Evolutionary conservation across 2,329 filamentous ascomycete genomes (phyloP), one percentile per base, ranked within the genome.

Genomic region (Fusarium keratoplasticum): DNA sequence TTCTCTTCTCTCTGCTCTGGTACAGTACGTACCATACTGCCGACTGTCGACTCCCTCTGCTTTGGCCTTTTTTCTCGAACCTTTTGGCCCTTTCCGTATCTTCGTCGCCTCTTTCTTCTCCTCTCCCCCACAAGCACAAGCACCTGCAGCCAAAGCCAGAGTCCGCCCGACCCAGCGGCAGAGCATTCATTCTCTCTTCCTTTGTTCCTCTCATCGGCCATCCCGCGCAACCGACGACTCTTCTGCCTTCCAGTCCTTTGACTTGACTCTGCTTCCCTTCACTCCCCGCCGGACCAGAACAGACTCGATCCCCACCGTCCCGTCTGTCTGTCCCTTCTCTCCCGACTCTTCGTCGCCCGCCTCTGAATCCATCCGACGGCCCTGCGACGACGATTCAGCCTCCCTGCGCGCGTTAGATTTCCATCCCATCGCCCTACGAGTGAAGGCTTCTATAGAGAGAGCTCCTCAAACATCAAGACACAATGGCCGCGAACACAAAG

Each of bases 401-500:
- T 63, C 62, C 65, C 62, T 68, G 60, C 68, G 64, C 60, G 72
- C 77, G 69, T 62, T 67, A 75, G 72, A 71, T 68, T 35, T 67
- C 66, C 67, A 70, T 66, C 67, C 50, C 71, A 36, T 57, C 54
- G 27, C 61, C 65, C 59, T 36, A 18, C 54, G 54, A 70, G 31
- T 65, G 61, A 66, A 47, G 65, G 65, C 71, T 77, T 62, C 61
- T 66, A 65, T 59, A 69, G 54, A 69, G 59, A 74, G 61, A 74
- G 73, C 72, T 75, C 62, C 66, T 72, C 69, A 42, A 76, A 72
- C 60, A 63, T 61, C 69, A 66, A 52, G 66, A 66, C 70, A 79
- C 77, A 80, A 82, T 82, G 81, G 81, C 81, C 70, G 67, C 81
- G 66, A 80, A 81, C 70, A 82, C 80, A 71, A 82, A 83, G 81